phyloP scores from a whole-genome alignment of 192 early-diverging fungal genomes.

The Allomyces macrogynus region DNA sequence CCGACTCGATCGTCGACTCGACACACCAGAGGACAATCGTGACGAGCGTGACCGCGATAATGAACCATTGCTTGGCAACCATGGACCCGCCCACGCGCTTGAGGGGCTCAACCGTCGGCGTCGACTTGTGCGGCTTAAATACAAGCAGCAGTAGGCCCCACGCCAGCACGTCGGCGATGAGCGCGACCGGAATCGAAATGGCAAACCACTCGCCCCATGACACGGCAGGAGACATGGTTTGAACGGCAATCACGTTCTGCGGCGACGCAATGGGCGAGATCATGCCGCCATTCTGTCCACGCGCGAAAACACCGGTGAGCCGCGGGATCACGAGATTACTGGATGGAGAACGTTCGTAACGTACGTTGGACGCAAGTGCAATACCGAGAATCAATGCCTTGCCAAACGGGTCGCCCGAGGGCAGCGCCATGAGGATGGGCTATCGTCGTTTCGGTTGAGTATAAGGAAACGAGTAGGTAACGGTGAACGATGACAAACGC shows the following conservation, averaged over 20 bases:
- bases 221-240: constrained; percentile 70
- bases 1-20: constrained; percentile 42
- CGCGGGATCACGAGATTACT: too few relatives aligned
- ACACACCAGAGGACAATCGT: constrained; percentile 85
- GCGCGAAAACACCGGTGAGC: too few relatives aligned
- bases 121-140: constrained; percentile 50
- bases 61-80: constrained; percentile 45
- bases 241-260: constrained; percentile 92
- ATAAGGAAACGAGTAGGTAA: too few relatives aligned
- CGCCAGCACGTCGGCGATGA: constrained; percentile 55
- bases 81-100: constrained; percentile 18
- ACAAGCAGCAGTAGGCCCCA: constrained; percentile 62
- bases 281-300: constrained; percentile 58
- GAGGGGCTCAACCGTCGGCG: constrained; percentile 32
- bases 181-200: constrained; percentile 64
- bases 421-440: too few relatives aligned
- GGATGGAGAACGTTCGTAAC: not conserved
- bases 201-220: constrained; percentile 83
- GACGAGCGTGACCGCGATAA: constrained; percentile 40
- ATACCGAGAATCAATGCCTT: constrained; percentile 87
- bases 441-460: too few relatives aligned
- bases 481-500: not conserved
- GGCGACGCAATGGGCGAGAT: constrained; percentile 87
- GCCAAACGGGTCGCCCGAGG: constrained; percentile 41
- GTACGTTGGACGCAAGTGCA: constrained; percentile 82